These are phyloP conservation scores for Geotrichum klebahnii DNA, from an alignment of 1,139 yeast genomes.

Conservation along the genomic window DNA sequence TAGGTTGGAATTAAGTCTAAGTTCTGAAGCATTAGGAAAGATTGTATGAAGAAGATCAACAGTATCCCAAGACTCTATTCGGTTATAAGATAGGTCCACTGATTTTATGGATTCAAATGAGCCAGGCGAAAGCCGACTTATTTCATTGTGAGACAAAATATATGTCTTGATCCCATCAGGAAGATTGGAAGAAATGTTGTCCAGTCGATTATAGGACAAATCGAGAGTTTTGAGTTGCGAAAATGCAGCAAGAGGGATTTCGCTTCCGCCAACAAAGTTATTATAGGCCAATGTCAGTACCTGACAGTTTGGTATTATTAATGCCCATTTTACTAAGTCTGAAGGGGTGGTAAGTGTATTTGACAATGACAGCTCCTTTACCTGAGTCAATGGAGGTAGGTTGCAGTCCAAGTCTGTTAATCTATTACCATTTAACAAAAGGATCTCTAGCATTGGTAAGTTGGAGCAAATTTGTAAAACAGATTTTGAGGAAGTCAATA, in stretches of 20 bases:
- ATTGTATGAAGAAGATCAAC: slow-evolving; percentile 44
- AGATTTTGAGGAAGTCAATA: slow-evolving; percentile 45
- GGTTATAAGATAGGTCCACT: slow-evolving; percentile 15
- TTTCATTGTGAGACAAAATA: slow-evolving; percentile 31
- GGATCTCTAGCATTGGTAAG: slow-evolving; percentile 42
- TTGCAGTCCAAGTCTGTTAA: slow-evolving; percentile 34
- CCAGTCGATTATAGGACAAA: slow-evolving; percentile 46
- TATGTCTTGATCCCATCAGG: slow-evolving; percentile 21
- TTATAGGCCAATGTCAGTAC: slow-evolving; percentile 51
- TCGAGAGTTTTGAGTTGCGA: slow-evolving; percentile 39
- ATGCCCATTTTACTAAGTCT: slow-evolving; percentile 37
- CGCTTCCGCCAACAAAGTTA: slow-evolving; percentile 23
- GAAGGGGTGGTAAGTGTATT: slow-evolving; percentile 37
- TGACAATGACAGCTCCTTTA: slow-evolving; percentile 39
- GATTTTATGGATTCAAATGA: not conserved
- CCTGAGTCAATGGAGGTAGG: slow-evolving; percentile 14
- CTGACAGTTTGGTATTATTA: slow-evolving; percentile 45
- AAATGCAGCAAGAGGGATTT: slow-evolving; percentile 12
- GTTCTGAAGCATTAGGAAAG: slow-evolving; percentile 44
- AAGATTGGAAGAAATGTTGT: slow-evolving; percentile 36
- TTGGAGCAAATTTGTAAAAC: slow-evolving; percentile 42
- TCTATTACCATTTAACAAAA: slow-evolving; percentile 64
- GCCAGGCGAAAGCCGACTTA: slow-evolving; percentile 15
- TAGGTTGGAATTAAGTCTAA: slow-evolving; percentile 55
- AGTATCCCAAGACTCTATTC: slow-evolving; percentile 43